phyloP scores from a whole-genome alignment of 495 filamentous ascomycete species.

The Penicillium parvum region DNA sequence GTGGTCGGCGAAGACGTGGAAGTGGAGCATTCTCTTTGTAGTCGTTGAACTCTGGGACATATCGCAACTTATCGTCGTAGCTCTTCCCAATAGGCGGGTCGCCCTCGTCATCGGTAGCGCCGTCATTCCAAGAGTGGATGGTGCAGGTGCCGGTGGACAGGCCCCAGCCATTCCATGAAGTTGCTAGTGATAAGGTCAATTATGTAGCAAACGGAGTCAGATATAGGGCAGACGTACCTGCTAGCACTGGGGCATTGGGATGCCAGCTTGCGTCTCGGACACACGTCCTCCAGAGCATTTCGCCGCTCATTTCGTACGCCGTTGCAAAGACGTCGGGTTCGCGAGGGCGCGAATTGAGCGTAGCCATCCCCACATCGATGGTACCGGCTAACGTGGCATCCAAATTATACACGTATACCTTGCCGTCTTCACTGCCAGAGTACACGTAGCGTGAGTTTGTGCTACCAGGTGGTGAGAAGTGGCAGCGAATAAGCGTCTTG shows the following conservation, averaged over 20 bases:
- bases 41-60: slow-evolving; percentile 26
- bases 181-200: slow-evolving; percentile 48
- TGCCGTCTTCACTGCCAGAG: slow-evolving; percentile 80
- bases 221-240: slow-evolving; percentile 51
- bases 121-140: slow-evolving; percentile 71
- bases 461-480: slow-evolving; percentile 87
- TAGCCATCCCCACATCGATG: slow-evolving; percentile 71
- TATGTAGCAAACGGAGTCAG: slow-evolving; percentile 8
- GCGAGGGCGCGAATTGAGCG: slow-evolving; percentile 53
- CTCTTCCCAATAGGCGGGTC: slow-evolving; percentile 55
- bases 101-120: slow-evolving; percentile 58
- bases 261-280: slow-evolving; percentile 96
- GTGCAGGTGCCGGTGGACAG: slow-evolving; percentile 68
- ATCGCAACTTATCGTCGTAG: slow-evolving; percentile 52
- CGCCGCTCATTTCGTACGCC: slow-evolving; percentile 36
- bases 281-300: slow-evolving; percentile 65
- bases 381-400: slow-evolving; percentile 81
- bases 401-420: slow-evolving; percentile 87
- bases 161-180: slow-evolving; percentile 73
- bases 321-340: slow-evolving; percentile 40
- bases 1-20: slow-evolving; percentile 12
- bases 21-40: slow-evolving; percentile 19
- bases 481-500: slow-evolving; percentile 87
- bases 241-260: slow-evolving; percentile 81
- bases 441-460: slow-evolving; percentile 93